Evolutionary conservation across 345 rosid genomes (phyloP), one percentile per base, ranked within the genome.

Genomic region (Jatropha curcas): DNA sequence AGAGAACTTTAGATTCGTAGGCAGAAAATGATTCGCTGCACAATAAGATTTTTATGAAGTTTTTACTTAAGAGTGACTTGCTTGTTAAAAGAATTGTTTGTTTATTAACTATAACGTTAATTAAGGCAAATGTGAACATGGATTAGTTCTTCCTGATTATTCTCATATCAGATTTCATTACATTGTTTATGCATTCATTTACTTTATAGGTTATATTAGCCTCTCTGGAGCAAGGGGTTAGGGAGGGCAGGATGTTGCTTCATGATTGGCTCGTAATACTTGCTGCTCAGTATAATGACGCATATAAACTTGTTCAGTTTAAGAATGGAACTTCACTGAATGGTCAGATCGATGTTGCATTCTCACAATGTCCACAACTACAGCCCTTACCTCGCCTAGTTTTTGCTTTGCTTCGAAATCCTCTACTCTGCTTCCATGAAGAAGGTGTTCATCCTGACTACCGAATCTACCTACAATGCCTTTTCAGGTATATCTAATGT

Each of bases 371-470:
- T 84, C 98, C 94, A 28, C 98, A 92, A 74, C 86, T 95, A 66
- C 93, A 91, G 82, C 85, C 83, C n/a, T 77, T 95, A 71, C 93
- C 99, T 73, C 93, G 91, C 24, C 84, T 95, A 79, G 87, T 91
- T 77, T 95, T 95, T 79, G 99, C 98, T 68, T 77, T 95, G 74
- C 98, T 95, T 52, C 90, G 98, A 63, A 92, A 92, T 67, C 98
- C 96, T 67, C 93, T 95, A 79, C 90, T 91, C 65, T 94, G 89
- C 72, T 88, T 91, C 79, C 97, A 95, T 73, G 98, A 95, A 86
- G 98, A 95, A 88, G 99, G 97, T 60, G 98, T 92, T 74, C 99
- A 95, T 81, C 99, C 97, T 56, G 96, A 95, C 78, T 91, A 88
- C 76, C 84, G 94, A 79, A 92, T 95, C 80, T 92, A 89, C 80